Percentiles rank a stretch among this genome's conserved stretches.
phyloP scores from a whole-genome alignment of 495 filamentous ascomycete species.

The Chaetomium fimeti region DNA sequence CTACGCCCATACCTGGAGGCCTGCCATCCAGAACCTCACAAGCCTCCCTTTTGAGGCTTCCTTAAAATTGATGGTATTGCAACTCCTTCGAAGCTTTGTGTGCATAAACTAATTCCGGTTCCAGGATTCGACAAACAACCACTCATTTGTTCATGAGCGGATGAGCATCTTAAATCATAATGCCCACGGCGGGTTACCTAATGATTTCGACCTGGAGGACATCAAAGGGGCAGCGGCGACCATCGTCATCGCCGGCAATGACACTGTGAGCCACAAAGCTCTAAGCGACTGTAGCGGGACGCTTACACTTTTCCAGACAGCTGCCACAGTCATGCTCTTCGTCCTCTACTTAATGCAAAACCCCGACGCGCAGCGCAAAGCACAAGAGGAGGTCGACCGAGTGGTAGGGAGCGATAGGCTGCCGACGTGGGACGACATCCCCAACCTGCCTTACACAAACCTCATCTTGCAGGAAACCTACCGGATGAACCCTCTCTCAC shows the following conservation, averaged over 20 bases:
- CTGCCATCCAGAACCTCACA: conserved; percentile 39
- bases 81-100: too few relatives aligned
- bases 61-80: conserved; percentile 30
- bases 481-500: conserved; percentile 61
- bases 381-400: conserved; percentile 59
- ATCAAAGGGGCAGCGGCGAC: conserved; percentile 52
- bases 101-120: neutral
- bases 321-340: conserved; percentile 42
- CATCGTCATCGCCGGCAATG: conserved; percentile 51
- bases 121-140: conserved; percentile 22
- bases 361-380: conserved; percentile 49
- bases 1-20: conserved; percentile 39
- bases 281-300: neutral
- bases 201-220: conserved; percentile 45
- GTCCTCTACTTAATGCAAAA: conserved; percentile 47
- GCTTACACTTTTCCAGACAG: conserved; percentile 30
- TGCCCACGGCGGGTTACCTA: conserved; percentile 28
- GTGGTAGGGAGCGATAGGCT: conserved; percentile 49
- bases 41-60: conserved; percentile 34
- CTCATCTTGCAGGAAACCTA: conserved; percentile 58
- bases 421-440: conserved; percentile 52
- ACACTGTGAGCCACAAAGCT: conserved; percentile 40
- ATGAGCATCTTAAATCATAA: conserved; percentile 32
- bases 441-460: conserved; percentile 51
- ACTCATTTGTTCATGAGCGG: conserved; percentile 39